phyloP scores from a whole-genome alignment of 2,329 filamentous ascomycete genomes.

The Elsinoe australis region DNA sequence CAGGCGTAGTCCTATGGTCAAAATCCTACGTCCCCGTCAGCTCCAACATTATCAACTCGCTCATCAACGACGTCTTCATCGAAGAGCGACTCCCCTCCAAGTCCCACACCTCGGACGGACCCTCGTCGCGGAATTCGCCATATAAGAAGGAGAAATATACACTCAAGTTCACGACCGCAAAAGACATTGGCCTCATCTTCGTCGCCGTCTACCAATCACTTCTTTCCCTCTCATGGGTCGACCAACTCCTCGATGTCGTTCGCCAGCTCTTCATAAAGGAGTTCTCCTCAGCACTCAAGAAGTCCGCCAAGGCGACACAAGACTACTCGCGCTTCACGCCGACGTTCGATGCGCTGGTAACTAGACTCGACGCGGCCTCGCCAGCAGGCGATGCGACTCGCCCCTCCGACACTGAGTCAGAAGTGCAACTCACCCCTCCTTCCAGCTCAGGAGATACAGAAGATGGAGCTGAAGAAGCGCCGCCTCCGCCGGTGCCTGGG shows the following conservation, averaged over 20 bases:
- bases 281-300: conserved; percentile 80
- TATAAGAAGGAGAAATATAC: conserved; percentile 93
- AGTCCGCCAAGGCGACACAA: conserved; percentile 62
- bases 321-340: conserved; percentile 75
- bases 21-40: conserved; percentile 73
- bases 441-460: conserved; percentile 43
- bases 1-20: conserved; percentile 95
- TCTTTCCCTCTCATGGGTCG: conserved; percentile 91
- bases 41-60: conserved; percentile 78
- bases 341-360: conserved; percentile 90
- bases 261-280: conserved; percentile 84
- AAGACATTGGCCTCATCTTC: conserved; percentile 91
- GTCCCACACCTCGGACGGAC: conserved; percentile 52
- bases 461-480: conserved; percentile 44
- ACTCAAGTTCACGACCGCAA: conserved; percentile 84
- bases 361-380: conserved; percentile 62
- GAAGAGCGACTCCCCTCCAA: conserved; percentile 69
- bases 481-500: conserved; percentile 47
- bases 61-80: conserved; percentile 96
- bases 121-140: conserved; percentile 57
- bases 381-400: conserved; percentile 24
- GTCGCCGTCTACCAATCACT: conserved; percentile 96
- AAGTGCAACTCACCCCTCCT: conserved; percentile 46
- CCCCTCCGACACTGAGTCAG: conserved; percentile 21
- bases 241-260: conserved; percentile 92